Percentiles rank a stretch among this genome's conserved stretches.
These are phyloP conservation scores for Vanderwaltozyma yarrowii DNA, from an alignment of 805 yeast species.

Conservation along the genomic window DNA sequence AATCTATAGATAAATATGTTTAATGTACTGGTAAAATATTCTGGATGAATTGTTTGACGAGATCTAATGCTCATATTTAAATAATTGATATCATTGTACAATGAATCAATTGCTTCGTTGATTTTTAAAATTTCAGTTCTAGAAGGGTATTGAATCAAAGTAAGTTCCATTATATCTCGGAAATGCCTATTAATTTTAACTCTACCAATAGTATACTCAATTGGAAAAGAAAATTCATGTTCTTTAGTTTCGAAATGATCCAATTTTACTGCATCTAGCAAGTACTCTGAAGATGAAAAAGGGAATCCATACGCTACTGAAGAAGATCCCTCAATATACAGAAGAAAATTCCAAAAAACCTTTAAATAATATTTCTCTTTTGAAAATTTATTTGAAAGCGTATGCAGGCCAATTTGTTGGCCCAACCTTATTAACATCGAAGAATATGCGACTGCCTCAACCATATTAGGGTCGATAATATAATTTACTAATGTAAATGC, in stretches of 20 bases:
- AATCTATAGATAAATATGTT: conserved; percentile 18
- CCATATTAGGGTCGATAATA: conserved; percentile 25
- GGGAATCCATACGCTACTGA: conserved; percentile 24
- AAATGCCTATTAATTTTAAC: conserved; percentile 15
- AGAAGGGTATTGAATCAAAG: conserved; percentile 4
- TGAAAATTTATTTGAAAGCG: conserved; percentile 2
- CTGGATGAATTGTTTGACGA: conserved; percentile 3
- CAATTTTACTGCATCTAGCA: conserved; percentile 8
- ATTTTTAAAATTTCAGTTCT: background rate
- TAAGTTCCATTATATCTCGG: conserved; percentile 14
- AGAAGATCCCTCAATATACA: conserved; percentile 24
- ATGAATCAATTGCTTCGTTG: conserved; percentile 2
- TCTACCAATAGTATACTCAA: conserved; percentile 19
- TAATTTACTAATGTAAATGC: conserved; percentile 17
- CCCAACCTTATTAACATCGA: conserved; percentile 21
- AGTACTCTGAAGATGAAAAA: conserved; percentile 10
- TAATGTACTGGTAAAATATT: conserved; percentile 18
- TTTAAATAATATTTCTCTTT: background rate
- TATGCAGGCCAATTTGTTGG: conserved; percentile 20
- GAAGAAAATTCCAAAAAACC: conserved; percentile 17
- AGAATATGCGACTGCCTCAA: conserved; percentile 15
- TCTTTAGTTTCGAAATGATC: conserved; percentile 2
- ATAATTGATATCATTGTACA: conserved; percentile 6
- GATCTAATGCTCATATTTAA: conserved; percentile 1
- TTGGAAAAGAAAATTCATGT: conserved; percentile 1